Percentiles rank a stretch among this genome's conserved stretches.
Evolutionary conservation across 2,329 filamentous ascomycete genomes (phyloP).

Genomic region (Sarocladiaceae sp.): DNA sequence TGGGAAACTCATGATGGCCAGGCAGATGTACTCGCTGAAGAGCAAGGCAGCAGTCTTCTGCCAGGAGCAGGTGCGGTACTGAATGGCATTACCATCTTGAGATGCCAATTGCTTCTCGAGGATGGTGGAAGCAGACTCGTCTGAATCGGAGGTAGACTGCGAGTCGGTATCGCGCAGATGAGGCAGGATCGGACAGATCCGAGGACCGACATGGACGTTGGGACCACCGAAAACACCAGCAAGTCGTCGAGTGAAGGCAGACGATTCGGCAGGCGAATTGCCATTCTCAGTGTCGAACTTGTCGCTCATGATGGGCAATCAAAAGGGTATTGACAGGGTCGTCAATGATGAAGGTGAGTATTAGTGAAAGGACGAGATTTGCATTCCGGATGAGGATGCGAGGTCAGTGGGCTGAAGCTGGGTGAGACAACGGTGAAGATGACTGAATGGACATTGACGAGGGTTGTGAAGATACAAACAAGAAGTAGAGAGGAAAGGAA

Average conservation of each 20-base stretch:
- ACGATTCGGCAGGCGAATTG: neutral
- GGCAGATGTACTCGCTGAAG: slow-evolving; percentile 92
- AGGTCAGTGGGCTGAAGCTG: neutral
- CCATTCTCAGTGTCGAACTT: slow-evolving; percentile 5
- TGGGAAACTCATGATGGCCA: slow-evolving; percentile 91
- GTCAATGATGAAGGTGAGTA: neutral
- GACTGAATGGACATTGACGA: too few relatives aligned
- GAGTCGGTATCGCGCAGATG: slow-evolving; percentile 16
- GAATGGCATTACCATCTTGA: slow-evolving; percentile 72
- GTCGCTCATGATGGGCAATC: slow-evolving; percentile 4
- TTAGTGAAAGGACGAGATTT: neutral
- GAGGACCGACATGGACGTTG: slow-evolving; percentile 39
- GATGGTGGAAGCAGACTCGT: slow-evolving; percentile 38
- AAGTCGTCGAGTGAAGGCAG: slow-evolving; percentile 6
- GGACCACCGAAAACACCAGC: slow-evolving; percentile 32
- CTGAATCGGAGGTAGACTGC: slow-evolving; percentile 15
- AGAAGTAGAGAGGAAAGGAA: too few relatives aligned
- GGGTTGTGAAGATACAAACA: too few relatives aligned
- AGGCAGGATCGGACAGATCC: slow-evolving; percentile 41
- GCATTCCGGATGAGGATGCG: slow-evolving; percentile 3
- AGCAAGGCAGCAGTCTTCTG: slow-evolving; percentile 87
- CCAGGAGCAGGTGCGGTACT: slow-evolving; percentile 92
- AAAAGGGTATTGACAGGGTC: neutral
- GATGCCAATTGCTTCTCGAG: slow-evolving; percentile 64
- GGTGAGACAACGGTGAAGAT: neutral